A percentile compares a stretch with the other conserved stretches of the same genome.
Evolutionary conservation across 805 yeast genomes (phyloP).

Genomic region (Scheffersomyces coipomensis): DNA sequence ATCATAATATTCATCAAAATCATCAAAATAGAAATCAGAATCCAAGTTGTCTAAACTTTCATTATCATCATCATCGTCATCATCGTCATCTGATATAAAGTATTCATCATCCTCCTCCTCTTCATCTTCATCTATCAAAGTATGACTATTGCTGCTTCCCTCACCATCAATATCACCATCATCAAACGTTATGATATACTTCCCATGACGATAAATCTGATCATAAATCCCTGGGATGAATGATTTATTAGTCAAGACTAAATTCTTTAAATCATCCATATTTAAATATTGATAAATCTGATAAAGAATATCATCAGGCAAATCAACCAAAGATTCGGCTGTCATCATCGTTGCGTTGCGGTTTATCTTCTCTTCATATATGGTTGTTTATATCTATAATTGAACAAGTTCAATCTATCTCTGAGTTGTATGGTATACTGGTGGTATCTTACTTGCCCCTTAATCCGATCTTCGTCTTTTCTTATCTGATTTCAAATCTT

Average conservation of each 20-base stretch:
- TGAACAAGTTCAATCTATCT: too few species aligned
- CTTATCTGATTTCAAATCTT: too few species aligned
- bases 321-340: background rate
- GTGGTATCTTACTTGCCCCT: too few species aligned
- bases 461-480: too few species aligned
- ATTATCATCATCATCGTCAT: background rate
- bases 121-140: background rate
- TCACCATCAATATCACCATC: background rate
- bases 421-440: too few species aligned
- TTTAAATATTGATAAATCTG: constrained; percentile 3
- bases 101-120: background rate
- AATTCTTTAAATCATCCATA: constrained; percentile 2
- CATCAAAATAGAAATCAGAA: background rate
- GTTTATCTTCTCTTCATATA: too few species aligned
- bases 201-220: constrained; percentile 1
- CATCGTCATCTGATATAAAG: background rate
- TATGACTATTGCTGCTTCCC: too few species aligned
- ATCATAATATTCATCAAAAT: too few species aligned
- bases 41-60: background rate
- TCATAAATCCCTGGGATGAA: background rate
- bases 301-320: constrained; percentile 8
- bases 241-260: background rate
- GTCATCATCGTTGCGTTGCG: too few species aligned
- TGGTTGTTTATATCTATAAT: too few species aligned
- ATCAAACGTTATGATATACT: constrained; percentile 2